Conservation (phyloP, 2,329 filamentous ascomycete genomes). For the Cladosporium sp. region DNA sequence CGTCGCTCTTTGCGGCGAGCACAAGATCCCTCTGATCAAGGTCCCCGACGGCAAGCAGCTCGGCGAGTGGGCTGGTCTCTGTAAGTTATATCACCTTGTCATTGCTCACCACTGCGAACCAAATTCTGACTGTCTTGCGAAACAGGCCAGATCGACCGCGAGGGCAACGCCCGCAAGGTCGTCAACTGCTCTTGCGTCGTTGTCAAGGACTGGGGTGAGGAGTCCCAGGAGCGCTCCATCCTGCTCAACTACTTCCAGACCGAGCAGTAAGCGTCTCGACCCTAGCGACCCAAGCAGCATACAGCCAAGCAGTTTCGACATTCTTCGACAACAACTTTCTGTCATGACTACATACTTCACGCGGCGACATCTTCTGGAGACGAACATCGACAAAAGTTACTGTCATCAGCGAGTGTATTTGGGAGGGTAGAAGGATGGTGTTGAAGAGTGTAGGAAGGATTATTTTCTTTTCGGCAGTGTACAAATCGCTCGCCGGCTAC, state of each 20-base stretch:
- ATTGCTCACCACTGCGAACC: background rate
- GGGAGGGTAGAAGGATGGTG: background rate
- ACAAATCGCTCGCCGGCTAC: slow-evolving; percentile 7
- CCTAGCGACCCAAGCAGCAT: background rate
- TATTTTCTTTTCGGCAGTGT: slow-evolving; percentile 1
- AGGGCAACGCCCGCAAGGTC: slow-evolving; percentile 99
- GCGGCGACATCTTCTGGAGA: slow-evolving; percentile 5
- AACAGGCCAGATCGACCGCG: slow-evolving; percentile 92
- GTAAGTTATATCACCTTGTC: slow-evolving; percentile 57
- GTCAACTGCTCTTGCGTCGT: slow-evolving; percentile 99
- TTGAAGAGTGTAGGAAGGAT: background rate
- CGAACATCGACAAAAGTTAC: slow-evolving; percentile 6
- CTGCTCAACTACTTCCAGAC: slow-evolving; percentile 99
- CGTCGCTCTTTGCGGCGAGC: slow-evolving; percentile 96
- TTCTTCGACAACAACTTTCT: background rate
- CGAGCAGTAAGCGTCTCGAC: slow-evolving; percentile 45
- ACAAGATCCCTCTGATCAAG: slow-evolving; percentile 99
- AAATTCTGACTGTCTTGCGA: background rate
- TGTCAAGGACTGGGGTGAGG: slow-evolving; percentile 99
- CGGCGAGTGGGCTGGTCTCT: slow-evolving; percentile 99
- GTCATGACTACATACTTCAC: slow-evolving; percentile 1
- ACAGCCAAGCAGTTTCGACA: slow-evolving; percentile 1
- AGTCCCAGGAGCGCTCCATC: slow-evolving; percentile 97
- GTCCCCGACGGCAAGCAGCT: slow-evolving; percentile 99
- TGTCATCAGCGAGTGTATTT: slow-evolving; percentile 11